Conservation (phyloP, 306 rosid species). For the Cyamopsis tetragonoloba region DNA sequence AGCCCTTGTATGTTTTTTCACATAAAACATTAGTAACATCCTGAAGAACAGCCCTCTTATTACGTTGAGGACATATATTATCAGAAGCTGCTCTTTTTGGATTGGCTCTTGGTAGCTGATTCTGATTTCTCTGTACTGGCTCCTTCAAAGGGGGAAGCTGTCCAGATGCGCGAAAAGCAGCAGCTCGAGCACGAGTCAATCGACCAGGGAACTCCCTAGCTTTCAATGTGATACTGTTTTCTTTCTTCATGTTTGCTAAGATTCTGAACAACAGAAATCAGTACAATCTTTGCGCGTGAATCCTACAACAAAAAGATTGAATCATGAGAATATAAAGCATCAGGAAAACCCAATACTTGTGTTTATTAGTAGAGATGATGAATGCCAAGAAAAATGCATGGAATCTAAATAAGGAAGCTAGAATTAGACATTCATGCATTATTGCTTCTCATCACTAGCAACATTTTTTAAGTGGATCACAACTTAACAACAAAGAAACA, state of each 20-base stretch:
- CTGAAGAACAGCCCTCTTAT: slow-evolving; percentile 64
- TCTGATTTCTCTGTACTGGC: slow-evolving; percentile 34
- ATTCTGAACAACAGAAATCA: slow-evolving; percentile 27
- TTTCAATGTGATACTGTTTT: slow-evolving; percentile 32
- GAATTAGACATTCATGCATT: too few relatives aligned
- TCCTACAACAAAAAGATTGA: slow-evolving; percentile 41
- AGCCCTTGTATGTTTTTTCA: slow-evolving; percentile 24
- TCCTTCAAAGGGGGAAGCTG: slow-evolving; percentile 50
- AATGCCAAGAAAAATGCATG: neutral
- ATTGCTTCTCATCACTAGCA: neutral
- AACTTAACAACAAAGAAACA: neutral
- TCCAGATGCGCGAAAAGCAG: slow-evolving; percentile 48
- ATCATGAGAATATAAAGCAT: slow-evolving; percentile 12
- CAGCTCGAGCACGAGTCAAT: slow-evolving; percentile 72
- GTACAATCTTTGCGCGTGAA: slow-evolving; percentile 5
- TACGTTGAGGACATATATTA: slow-evolving; percentile 38
- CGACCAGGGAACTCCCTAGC: slow-evolving; percentile 49
- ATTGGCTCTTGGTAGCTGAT: slow-evolving; percentile 33
- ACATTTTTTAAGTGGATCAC: neutral
- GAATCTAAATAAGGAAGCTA: too few relatives aligned
- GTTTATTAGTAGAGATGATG: neutral
- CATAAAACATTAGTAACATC: slow-evolving; percentile 63
- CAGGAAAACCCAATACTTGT: neutral
- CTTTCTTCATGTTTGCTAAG: slow-evolving; percentile 65
- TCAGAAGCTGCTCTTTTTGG: slow-evolving; percentile 39